Base-by-base conservation (phyloP, 495 filamentous ascomycete genomes). In the Hypoxylon trugodes region DNA sequence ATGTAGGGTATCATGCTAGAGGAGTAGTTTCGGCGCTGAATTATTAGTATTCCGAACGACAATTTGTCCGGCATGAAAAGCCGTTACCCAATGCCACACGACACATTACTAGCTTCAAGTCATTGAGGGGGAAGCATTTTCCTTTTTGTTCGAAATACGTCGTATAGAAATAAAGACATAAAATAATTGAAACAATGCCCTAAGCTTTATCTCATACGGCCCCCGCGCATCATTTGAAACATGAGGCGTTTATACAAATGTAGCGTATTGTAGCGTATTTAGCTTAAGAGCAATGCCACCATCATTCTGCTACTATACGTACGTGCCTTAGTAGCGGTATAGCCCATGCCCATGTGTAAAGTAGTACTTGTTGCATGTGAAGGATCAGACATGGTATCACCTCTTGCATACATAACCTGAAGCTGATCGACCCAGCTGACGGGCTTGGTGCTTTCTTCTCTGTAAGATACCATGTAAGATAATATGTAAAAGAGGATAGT, bases 321-420 rank as follows among this genome's bases (percentile, higher is more conserved):
- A 46, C 26, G 35, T 55, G 12, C n/a, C 18, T 42, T 52, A 51
- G 40, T 47, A 45, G 49, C 18, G 16, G 24, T 38, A 15, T 13
- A n/a, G n/a, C 36, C 13, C 28, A 1, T 41, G 4, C 6, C 19
- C 41, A 26, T 30, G n/a, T n/a, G n/a, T n/a, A n/a, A 43, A n/a
- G 49, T 40, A 12, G 19, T 47, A 43, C 40, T 50, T 57, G 38
- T 37, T n/a, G 52, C 57, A 41, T 58, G 22, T 41, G 58, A 57
- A 67, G 58, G 64, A 67, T 67, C 64, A 62, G 52, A 54, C 48
- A 59, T 45, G 56, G 28, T 50, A 26, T 48, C 32, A 42, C 41
- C 33, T 56, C 47, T 10, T 26, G 37, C 21, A 40, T 42, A 57
- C 24, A 60, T 51, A 37, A 46, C 40, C 33, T 47, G 52, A 62